Evolutionary conservation across 768 basidiomycete species (phyloP).

Genomic region (Imleria badia): DNA sequence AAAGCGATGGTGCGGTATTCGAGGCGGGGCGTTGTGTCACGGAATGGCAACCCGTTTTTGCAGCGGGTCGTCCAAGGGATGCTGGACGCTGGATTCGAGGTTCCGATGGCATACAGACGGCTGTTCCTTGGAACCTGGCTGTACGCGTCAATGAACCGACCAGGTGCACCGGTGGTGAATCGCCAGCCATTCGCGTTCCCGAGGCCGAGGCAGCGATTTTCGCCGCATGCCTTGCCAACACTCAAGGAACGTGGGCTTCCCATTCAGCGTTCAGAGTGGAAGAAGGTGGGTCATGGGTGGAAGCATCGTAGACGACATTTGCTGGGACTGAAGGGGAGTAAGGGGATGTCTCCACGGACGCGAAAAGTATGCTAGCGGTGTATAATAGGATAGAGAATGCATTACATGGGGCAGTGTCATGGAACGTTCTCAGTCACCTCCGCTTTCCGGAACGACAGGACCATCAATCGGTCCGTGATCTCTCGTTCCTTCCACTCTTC

Average conservation of each 20-base stretch:
- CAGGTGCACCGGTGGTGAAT: slow-evolving; percentile 12
- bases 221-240: slow-evolving; percentile 25
- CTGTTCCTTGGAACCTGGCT: slow-evolving; percentile 40
- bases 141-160: slow-evolving; percentile 18
- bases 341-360: slow-evolving; percentile 11
- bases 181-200: slow-evolving; percentile 31
- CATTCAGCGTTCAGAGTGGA: slow-evolving; percentile 29
- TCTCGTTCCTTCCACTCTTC: slow-evolving; percentile 53
- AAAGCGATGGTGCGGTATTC: slow-evolving; percentile 29
- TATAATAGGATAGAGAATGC: slow-evolving; percentile 23
- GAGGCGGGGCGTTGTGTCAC: slow-evolving; percentile 23
- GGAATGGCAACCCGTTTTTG: slow-evolving; percentile 35
- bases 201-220: slow-evolving; percentile 17
- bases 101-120: slow-evolving; percentile 41
- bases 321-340: background rate
- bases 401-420: slow-evolving; percentile 4
- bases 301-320: slow-evolving; percentile 13
- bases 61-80: slow-evolving; percentile 40
- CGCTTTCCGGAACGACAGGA: slow-evolving; percentile 45
- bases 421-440: background rate
- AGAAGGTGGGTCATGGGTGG: slow-evolving; percentile 19
- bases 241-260: slow-evolving; percentile 38
- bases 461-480: slow-evolving; percentile 36
- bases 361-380: slow-evolving; percentile 27
- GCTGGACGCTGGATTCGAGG: slow-evolving; percentile 36